Evolutionary conservation across 768 basidiomycete genomes (phyloP).

Genomic region (Thelephora ganbajun): DNA sequence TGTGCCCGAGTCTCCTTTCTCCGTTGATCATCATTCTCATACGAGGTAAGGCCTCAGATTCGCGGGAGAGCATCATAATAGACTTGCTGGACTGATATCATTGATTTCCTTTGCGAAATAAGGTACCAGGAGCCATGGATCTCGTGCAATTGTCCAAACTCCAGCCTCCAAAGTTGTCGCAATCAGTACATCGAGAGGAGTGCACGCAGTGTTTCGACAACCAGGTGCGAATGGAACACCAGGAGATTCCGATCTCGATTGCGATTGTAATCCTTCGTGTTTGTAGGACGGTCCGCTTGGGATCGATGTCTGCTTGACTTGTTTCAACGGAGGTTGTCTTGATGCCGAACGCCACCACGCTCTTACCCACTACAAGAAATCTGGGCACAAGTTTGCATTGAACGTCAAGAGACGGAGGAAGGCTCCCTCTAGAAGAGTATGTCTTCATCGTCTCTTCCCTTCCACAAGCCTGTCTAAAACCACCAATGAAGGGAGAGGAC

Average conservation of each 20-base stretch:
- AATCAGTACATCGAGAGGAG: conserved; percentile 79
- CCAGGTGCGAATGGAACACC: conserved; percentile 38
- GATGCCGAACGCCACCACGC: conserved; percentile 55
- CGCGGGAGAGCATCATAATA: not conserved
- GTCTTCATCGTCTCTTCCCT: conserved; percentile 17
- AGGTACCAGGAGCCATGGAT: conserved; percentile 23
- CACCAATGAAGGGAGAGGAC: conserved; percentile 39
- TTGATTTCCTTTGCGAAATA: not conserved
- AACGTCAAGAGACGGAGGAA: conserved; percentile 70
- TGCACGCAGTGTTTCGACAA: conserved; percentile 96
- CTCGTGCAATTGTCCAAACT: conserved; percentile 33
- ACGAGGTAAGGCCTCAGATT: too few species aligned
- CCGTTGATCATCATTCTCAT: too few species aligned
- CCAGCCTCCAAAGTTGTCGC: conserved; percentile 43
- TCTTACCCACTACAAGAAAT: conserved; percentile 52
- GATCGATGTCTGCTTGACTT: conserved; percentile 78
- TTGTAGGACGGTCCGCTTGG: conserved; percentile 61
- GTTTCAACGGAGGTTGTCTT: conserved; percentile 91
- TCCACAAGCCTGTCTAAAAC: not conserved
- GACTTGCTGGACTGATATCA: not conserved
- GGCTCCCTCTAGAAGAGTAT: conserved; percentile 46
- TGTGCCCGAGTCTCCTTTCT: too few species aligned
- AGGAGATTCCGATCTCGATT: not conserved
- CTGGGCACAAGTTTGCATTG: conserved; percentile 61
- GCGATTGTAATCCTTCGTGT: conserved; percentile 1